These are phyloP conservation scores for Skeletonema costatum DNA, from an alignment of 108 stramenopile species.

Conservation along the genomic window DNA sequence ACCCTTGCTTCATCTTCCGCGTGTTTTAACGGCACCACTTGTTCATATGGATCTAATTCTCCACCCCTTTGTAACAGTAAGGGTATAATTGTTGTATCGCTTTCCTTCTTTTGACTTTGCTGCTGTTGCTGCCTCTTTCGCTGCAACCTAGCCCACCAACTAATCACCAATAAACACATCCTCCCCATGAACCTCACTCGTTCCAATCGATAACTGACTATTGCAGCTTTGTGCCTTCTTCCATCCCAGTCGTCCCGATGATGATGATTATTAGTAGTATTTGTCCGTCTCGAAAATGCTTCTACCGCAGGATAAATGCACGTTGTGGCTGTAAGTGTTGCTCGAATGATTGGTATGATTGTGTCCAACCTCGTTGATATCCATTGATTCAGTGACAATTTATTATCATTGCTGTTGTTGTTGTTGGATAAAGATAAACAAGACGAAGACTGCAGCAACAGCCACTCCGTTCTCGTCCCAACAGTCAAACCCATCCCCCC, in stretches of 20 bases:
- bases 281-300: slow-evolving; percentile 31
- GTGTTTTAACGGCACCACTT: slow-evolving; percentile 18
- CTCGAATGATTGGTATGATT: slow-evolving; percentile 30
- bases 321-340: slow-evolving; percentile 34
- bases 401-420: neutral
- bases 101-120: neutral
- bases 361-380: neutral
- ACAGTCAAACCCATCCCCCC: slow-evolving; percentile 40
- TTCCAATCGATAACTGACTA: slow-evolving; percentile 27
- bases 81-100: neutral
- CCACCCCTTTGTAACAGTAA: slow-evolving; percentile 31
- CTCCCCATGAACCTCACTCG: slow-evolving; percentile 26
- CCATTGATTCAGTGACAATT: neutral
- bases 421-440: neutral
- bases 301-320: slow-evolving; percentile 46
- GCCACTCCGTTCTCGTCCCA: slow-evolving; percentile 32
- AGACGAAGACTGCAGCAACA: slow-evolving; percentile 21
- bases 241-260: slow-evolving; percentile 11
- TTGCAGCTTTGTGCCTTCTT: slow-evolving; percentile 5
- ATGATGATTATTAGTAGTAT: neutral
- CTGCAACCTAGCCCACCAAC: slow-evolving; percentile 28
- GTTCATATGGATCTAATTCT: slow-evolving; percentile 43
- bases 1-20: slow-evolving; percentile 26
- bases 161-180: slow-evolving; percentile 30
- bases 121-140: slow-evolving; percentile 2